Conservation (phyloP, 805 yeast species). For the Wickerhamomyces hampshirensis region DNA sequence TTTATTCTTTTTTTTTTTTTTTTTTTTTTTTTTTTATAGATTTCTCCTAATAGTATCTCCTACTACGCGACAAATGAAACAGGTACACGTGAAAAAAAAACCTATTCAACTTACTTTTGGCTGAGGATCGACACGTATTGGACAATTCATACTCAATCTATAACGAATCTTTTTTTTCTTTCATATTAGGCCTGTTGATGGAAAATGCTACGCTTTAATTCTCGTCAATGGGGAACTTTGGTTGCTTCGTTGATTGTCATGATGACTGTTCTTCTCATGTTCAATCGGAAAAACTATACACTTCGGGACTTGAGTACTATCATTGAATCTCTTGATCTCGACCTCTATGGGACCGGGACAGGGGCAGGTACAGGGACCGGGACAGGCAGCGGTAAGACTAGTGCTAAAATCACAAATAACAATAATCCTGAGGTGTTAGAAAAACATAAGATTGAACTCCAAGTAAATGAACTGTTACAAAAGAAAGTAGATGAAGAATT, state of each 20-base stretch:
- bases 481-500: constrained; percentile 15
- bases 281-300: constrained; percentile 6
- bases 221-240: constrained; percentile 9
- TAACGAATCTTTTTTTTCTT: too few relatives aligned
- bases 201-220: constrained; percentile 9
- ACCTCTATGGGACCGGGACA: neutral
- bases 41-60: too few relatives aligned
- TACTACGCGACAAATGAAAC: too few relatives aligned
- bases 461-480: constrained; percentile 17
- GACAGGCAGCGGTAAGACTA: constrained; percentile 1
- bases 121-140: too few relatives aligned
- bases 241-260: constrained; percentile 3
- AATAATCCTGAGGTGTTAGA: constrained; percentile 12
- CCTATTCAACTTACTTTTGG: too few relatives aligned
- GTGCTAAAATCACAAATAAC: constrained; percentile 10
- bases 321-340: constrained; percentile 10
- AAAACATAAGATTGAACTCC: constrained; percentile 14
- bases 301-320: constrained; percentile 6
- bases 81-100: too few relatives aligned
- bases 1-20: too few relatives aligned
- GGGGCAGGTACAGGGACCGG: neutral
- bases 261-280: constrained; percentile 1
- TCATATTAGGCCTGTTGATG: too few relatives aligned
- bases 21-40: too few relatives aligned
- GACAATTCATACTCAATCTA: too few relatives aligned